Evolutionary conservation across 192 early-diverging fungal genomes (phyloP).

Genomic region (Umbelopsis sp.): DNA sequence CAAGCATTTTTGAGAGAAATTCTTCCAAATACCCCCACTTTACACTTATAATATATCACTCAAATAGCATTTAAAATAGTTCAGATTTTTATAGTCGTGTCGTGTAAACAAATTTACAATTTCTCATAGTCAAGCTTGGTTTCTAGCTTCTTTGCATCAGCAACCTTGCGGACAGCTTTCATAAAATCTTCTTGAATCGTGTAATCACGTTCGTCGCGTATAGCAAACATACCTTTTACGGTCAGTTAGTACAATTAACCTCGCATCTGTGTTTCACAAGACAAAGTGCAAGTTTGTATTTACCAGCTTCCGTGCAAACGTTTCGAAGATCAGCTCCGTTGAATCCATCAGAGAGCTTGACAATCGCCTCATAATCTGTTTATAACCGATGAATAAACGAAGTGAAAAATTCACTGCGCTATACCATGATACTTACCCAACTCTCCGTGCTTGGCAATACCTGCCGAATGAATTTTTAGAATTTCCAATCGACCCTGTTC

Average conservation of each 20-base stretch:
- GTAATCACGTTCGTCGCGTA: slow-evolving; percentile 98
- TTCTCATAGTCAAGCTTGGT: slow-evolving; percentile 90
- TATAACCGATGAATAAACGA: background rate
- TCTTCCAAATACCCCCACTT: too few relatives aligned
- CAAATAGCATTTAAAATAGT: too few relatives aligned
- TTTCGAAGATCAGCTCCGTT: slow-evolving; percentile 99
- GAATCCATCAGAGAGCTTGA: slow-evolving; percentile 97
- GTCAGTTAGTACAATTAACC: slow-evolving; percentile 16
- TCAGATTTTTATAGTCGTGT: background rate
- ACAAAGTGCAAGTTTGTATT: slow-evolving; percentile 25
- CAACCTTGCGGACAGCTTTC: slow-evolving; percentile 99
- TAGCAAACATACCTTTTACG: slow-evolving; percentile 92
- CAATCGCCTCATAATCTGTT: slow-evolving; percentile 95
- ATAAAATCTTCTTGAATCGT: slow-evolving; percentile 99
- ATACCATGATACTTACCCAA: slow-evolving; percentile 63
- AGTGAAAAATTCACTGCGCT: background rate
- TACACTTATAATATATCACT: too few relatives aligned
- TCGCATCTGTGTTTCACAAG: slow-evolving; percentile 13
- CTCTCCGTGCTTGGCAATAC: slow-evolving; percentile 95
- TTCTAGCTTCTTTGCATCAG: slow-evolving; percentile 94
- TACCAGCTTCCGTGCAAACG: slow-evolving; percentile 97
- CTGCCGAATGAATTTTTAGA: slow-evolving; percentile 93
- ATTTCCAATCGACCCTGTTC: slow-evolving; percentile 97
- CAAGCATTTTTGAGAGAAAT: too few relatives aligned
- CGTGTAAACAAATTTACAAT: slow-evolving; percentile 53